A percentile compares a stretch with the other conserved stretches of the same genome.
Evolutionary conservation across 768 basidiomycete species (phyloP).

Genomic region (Mycena epipterygia): DNA sequence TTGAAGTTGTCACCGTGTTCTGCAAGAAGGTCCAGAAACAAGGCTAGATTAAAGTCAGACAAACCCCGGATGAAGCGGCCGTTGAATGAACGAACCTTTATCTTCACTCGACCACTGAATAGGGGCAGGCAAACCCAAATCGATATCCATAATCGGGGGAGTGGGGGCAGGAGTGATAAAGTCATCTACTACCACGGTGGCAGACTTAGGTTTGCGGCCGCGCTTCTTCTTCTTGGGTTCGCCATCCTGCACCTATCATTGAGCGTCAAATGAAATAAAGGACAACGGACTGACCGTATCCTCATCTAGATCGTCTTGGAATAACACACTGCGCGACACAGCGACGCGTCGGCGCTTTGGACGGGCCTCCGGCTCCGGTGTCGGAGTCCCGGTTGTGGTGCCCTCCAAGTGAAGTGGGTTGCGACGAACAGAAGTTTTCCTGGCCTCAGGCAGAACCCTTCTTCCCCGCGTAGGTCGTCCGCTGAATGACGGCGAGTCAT

Average conservation of each 20-base stretch:
- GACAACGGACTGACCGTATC: slow-evolving; percentile 23
- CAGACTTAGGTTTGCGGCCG: slow-evolving; percentile 48
- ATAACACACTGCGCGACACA: slow-evolving; percentile 23
- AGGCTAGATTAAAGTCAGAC: slow-evolving; percentile 36
- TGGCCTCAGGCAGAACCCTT: slow-evolving; percentile 42
- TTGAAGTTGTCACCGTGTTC: slow-evolving; percentile 77
- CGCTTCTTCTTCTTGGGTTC: slow-evolving; percentile 50
- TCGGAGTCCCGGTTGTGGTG: slow-evolving; percentile 58
- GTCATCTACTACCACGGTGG: slow-evolving; percentile 41
- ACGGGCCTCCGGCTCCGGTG: slow-evolving; percentile 60
- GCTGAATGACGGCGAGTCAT: slow-evolving; percentile 51
- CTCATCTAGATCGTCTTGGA: slow-evolving; percentile 30
- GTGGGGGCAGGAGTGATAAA: slow-evolving; percentile 27
- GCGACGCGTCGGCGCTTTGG: slow-evolving; percentile 46
- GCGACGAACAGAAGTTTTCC: slow-evolving; percentile 30
- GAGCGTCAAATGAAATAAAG: slow-evolving; percentile 19
- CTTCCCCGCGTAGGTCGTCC: slow-evolving; percentile 58
- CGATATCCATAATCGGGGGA: slow-evolving; percentile 37
- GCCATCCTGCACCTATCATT: slow-evolving; percentile 38
- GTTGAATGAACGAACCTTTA: slow-evolving; percentile 63
- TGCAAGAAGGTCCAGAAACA: slow-evolving; percentile 69
- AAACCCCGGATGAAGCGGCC: neutral
- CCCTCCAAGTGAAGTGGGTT: slow-evolving; percentile 49
- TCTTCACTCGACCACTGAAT: slow-evolving; percentile 78
- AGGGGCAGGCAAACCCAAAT: slow-evolving; percentile 42